A percentile compares a stretch with the other conserved stretches of the same genome.
Conservation (phyloP, 345 rosid species). For the Punica granatum region DNA sequence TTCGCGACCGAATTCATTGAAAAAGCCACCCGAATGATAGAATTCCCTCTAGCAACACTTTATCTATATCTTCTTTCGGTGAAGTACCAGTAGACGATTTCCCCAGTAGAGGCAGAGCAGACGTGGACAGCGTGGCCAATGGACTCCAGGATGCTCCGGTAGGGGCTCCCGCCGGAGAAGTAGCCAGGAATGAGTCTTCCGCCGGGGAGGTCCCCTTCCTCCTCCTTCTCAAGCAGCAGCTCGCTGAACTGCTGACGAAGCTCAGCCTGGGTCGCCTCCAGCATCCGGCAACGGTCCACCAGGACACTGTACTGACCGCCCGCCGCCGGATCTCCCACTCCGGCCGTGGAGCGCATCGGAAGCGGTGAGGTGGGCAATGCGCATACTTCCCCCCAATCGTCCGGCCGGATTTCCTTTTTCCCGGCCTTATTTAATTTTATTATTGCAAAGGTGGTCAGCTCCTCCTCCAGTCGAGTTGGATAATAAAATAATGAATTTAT, state of each 20-base stretch:
- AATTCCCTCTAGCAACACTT: too few relatives aligned
- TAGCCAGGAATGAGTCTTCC: constrained; percentile 31
- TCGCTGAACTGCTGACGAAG: constrained; percentile 42
- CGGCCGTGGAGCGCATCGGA: constrained; percentile 12
- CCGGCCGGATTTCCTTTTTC: neutral
- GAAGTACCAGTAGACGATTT: constrained; percentile 55
- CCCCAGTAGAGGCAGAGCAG: constrained; percentile 40
- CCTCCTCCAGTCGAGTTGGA: neutral
- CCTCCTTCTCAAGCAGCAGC: constrained; percentile 17
- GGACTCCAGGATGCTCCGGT: constrained; percentile 58
- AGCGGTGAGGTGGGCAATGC: constrained; percentile 18
- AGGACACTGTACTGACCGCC: constrained; percentile 28
- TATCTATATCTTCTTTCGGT: neutral
- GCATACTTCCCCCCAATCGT: constrained; percentile 3
- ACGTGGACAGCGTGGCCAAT: constrained; percentile 76
- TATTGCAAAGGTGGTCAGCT: constrained; percentile 15
- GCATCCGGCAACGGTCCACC: constrained; percentile 53
- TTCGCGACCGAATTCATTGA: too few relatives aligned
- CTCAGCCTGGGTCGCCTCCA: constrained; percentile 55
- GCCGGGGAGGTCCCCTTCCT: constrained; percentile 27
- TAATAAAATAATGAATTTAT: neutral
- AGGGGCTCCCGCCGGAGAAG: constrained; percentile 40
- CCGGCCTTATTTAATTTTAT: neutral
- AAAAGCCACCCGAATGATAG: too few relatives aligned
- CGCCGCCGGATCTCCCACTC: constrained; percentile 35